Base-by-base conservation (phyloP, 75 land plant genomes). In the Pinus taeda region DNA sequence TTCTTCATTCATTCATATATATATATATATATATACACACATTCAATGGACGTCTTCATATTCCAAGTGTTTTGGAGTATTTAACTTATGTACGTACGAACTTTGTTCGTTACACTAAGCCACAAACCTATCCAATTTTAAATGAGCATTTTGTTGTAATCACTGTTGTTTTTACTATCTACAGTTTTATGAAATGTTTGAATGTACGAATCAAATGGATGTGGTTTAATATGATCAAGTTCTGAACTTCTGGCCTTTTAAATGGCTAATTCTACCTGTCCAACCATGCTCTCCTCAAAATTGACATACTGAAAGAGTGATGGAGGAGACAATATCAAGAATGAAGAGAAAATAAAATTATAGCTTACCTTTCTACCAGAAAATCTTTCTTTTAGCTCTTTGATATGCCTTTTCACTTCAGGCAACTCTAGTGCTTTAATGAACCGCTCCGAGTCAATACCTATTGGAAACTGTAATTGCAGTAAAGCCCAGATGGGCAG, bases 381-480 rank as follows among this genome's bases (percentile, higher is more conserved):
- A 83, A 97, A 97, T 78, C 90, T 78, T 73, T 85, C 86, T 53
- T 84, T 86, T 65, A 97, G 75, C 75, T 95, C 99, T 79, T 80
- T 78, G 37, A 97, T 82, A 60, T 91, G 92, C 59, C 81, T 81
- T 74, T 90, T 89, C 29, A 97, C 99, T 75, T 83, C 78, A 59
- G 92, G 91, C 74, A 83, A 74, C 21, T 91, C 92, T 69, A 95
- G 91, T 55, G 98, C 99, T 57, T 87, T 78, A 30, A 84, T 93
- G 81, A 97, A 97, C 67, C 99, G 83, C 0, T 88, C 94, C 49
- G 99, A 88, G 76, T 97, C 99, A 73, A 97, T 97, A 18, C 99
- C 99, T 73, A 97, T 94, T 3, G 99, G 99, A 74, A 97, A 97
- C 99, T 96, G 90, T 73, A 81, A 60, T 64, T 72, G 37, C 53